phyloP scores from a whole-genome alignment of 2,329 filamentous ascomycete species.

The Nothophoma quercina region DNA sequence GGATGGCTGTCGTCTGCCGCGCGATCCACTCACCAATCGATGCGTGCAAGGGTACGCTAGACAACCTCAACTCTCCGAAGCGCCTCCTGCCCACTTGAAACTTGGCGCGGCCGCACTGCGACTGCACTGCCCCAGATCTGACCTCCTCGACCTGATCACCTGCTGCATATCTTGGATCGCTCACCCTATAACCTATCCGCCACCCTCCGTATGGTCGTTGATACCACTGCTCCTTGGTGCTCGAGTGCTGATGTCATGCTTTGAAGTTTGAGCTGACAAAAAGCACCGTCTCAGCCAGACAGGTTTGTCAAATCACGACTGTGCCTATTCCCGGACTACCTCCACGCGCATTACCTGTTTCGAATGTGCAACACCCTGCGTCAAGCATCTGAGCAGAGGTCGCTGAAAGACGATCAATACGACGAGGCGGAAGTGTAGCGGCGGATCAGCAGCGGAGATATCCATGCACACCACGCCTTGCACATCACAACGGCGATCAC shows the following conservation, averaged over 20 bases:
- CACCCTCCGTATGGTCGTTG: slow-evolving; percentile 5
- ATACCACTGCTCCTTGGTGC: not conserved
- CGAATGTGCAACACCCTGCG: not conserved
- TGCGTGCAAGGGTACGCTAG: slow-evolving; percentile 17
- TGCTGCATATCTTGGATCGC: not conserved
- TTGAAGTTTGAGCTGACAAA: not conserved
- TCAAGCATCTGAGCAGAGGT: not conserved
- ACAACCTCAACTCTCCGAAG: not conserved
- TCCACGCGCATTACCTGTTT: slow-evolving; percentile 2
- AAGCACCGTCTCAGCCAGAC: not conserved
- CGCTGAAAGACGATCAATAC: not conserved
- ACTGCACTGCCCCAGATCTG: slow-evolving; percentile 11
- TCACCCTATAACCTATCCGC: not conserved
- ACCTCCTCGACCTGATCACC: not conserved
- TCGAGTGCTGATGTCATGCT: slow-evolving; percentile 6
- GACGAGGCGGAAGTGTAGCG: not conserved
- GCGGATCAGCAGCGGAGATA: not conserved
- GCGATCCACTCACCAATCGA: slow-evolving; percentile 15
- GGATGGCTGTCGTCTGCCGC: slow-evolving; percentile 1
- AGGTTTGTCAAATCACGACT: not conserved
- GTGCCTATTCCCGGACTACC: not conserved
- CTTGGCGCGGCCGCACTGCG: slow-evolving; percentile 7
- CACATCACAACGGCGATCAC: not conserved
- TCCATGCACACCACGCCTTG: not conserved
- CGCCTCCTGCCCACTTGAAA: slow-evolving; percentile 3